Base-by-base conservation (phyloP, 495 filamentous ascomycete genomes). In the Symbiotaphrina buchneri region DNA sequence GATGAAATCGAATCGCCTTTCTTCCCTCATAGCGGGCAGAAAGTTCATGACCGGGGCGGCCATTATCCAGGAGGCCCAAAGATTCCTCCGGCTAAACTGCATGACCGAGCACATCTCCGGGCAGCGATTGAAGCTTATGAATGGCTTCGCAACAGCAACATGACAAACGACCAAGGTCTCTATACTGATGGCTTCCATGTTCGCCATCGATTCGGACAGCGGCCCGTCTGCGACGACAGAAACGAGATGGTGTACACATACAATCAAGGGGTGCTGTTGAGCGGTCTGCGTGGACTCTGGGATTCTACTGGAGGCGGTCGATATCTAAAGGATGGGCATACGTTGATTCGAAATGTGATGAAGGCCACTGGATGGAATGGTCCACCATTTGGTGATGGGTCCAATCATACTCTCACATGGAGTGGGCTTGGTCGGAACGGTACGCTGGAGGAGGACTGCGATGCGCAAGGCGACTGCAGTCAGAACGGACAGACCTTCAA, bases 401-500 rank as follows among this genome's bases (percentile, higher is more conserved):
- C 6, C 15, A 34, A 37, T 6, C 38, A 39, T 4, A 49, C 47
- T 21, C 36, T 39, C 36, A 30, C 47, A 34, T 97, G 76, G 83
- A 55, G 61, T 10, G 77, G 77, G 6, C 64, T 83, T 1, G 83
- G 83, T 10, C 63, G 76, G 1, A 61, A 60, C 15, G 84, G 87
- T 6, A 60, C 93, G 6, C 54, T 97, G 32, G 81, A 92, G 45
- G 87, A 97, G 13, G 48, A 58, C 7, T 95, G 85, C 44, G 87
- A 97, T 47, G 64, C 71, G 1, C 52, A 47, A 11, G 79, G 66
- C 2, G 57, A 48, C 26, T 95, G 84, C 44, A 75, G 68, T 7
- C 87, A 95, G 51, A 63, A 97, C 42, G 63, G 61, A 1, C 83
- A 94, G 42, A 90, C 79, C 0, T 97, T 97, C 60, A 97, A 94